Evolutionary conservation across 768 basidiomycete genomes (phyloP).

Genomic region (Tylopilus felleus): DNA sequence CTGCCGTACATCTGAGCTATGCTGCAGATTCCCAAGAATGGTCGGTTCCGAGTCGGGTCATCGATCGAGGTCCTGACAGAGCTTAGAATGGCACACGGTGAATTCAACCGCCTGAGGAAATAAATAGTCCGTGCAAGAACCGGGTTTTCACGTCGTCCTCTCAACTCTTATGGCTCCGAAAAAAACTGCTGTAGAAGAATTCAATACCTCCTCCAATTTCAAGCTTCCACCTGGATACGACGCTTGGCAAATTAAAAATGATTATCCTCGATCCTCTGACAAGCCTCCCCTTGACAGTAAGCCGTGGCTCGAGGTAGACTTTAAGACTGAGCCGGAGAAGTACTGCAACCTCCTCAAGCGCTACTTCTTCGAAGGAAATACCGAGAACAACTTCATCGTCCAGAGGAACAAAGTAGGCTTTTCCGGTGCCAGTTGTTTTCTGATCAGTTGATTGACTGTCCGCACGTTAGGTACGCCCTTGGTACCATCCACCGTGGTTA

Average conservation of each 20-base stretch:
- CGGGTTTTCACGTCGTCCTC: too few species aligned
- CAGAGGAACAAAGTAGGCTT: not conserved
- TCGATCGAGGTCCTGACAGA: too few species aligned
- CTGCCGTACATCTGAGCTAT: too few species aligned
- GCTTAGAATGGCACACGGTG: too few species aligned
- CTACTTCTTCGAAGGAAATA: not conserved
- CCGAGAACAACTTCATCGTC: not conserved
- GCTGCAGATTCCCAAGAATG: too few species aligned
- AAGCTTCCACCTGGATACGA: not conserved
- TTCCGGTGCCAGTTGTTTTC: not conserved
- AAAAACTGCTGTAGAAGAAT: not conserved
- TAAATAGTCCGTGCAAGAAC: too few species aligned
- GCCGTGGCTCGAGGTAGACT: not conserved
- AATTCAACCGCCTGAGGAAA: too few species aligned
- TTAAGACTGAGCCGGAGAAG: not conserved
- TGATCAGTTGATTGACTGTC: not conserved
- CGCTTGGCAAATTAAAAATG: not conserved
- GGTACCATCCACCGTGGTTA: constrained; percentile 2
- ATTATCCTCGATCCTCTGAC: not conserved
- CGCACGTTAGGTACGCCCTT: not conserved
- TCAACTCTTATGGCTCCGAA: too few species aligned
- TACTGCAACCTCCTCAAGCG: not conserved
- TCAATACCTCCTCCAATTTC: not conserved
- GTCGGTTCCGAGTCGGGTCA: too few species aligned
- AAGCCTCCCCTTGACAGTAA: not conserved